These are phyloP conservation scores for Tremella mesenterica DNA, from an alignment of 768 basidiomycete species.

Conservation along the genomic window DNA sequence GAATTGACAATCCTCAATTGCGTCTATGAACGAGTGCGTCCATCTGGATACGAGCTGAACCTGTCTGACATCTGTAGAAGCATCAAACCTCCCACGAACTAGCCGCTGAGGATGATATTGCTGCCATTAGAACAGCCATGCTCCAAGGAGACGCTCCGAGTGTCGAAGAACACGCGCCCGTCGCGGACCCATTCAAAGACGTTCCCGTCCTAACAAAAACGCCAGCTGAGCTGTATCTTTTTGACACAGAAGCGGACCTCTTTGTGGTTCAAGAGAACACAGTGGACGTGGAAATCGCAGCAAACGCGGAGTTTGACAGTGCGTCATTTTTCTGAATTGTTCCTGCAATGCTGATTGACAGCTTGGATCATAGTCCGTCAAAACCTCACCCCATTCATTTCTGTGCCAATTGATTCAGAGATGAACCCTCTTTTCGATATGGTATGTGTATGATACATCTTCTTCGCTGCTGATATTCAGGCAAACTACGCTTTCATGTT, in stretches of 20 bases:
- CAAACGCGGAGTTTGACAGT: slow-evolving; percentile 44
- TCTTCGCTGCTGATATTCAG: slow-evolving; percentile 14
- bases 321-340: slow-evolving; percentile 8
- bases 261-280: slow-evolving; percentile 47
- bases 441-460: slow-evolving; percentile 3
- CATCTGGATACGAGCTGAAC: not conserved
- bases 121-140: too few relatives aligned
- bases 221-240: slow-evolving; percentile 46
- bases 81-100: slow-evolving; percentile 63
- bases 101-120: slow-evolving; percentile 59
- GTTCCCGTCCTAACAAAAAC: slow-evolving; percentile 33
- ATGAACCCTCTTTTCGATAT: slow-evolving; percentile 38
- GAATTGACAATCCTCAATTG: slow-evolving; percentile 91
- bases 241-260: slow-evolving; percentile 46
- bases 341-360: slow-evolving; percentile 10
- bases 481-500: slow-evolving; percentile 65
- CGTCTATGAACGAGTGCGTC: slow-evolving; percentile 65
- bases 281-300: slow-evolving; percentile 40
- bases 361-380: slow-evolving; percentile 43
- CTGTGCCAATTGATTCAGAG: slow-evolving; percentile 39
- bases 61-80: slow-evolving; percentile 54
- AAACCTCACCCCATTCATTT: slow-evolving; percentile 32
- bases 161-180: too few relatives aligned
- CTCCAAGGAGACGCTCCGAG: too few relatives aligned
- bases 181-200: slow-evolving; percentile 38